Percentiles rank a stretch among this genome's conserved stretches.
phyloP scores from a whole-genome alignment of 352 stramenopile species.

The Phytopythium oedochilum region DNA sequence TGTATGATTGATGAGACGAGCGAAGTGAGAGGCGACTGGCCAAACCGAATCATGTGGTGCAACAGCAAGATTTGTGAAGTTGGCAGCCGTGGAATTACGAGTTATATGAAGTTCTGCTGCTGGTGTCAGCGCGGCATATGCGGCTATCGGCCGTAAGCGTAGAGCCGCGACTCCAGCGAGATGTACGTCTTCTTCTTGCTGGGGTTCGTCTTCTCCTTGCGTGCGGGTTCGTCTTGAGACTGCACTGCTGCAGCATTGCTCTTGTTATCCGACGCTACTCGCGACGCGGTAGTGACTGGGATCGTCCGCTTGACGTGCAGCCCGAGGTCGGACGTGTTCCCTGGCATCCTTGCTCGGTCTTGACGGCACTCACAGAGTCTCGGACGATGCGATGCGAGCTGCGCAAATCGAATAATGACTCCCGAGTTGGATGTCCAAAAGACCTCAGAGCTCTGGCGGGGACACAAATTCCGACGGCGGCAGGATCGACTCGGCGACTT shows the following conservation, averaged over 20 bases:
- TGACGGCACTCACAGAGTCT: too few relatives aligned
- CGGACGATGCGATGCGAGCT: background rate
- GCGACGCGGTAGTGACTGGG: background rate
- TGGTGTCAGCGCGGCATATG: too few relatives aligned
- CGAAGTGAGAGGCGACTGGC: background rate
- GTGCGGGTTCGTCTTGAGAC: too few relatives aligned
- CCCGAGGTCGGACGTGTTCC: background rate
- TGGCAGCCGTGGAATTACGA: background rate
- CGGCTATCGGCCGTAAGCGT: too few relatives aligned
- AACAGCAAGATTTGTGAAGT: background rate
- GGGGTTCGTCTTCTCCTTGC: too few relatives aligned
- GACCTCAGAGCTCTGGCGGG: too few relatives aligned
- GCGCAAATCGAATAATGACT: background rate
- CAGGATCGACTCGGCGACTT: too few relatives aligned
- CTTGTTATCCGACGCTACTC: slow-evolving; percentile 4
- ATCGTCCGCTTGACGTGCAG: background rate
- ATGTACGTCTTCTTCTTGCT: slow-evolving; percentile 18
- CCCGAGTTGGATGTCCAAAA: too few relatives aligned
- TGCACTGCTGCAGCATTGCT: slow-evolving; percentile 1
- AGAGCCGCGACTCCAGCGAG: slow-evolving; percentile 14
- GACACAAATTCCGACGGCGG: background rate
- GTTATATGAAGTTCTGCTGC: too few relatives aligned
- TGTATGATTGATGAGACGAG: slow-evolving; percentile 1
- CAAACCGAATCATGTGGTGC: background rate
- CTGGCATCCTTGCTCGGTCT: background rate